Base-by-base conservation (phyloP, 495 filamentous ascomycete species). In the Clavariopsis aquatica region DNA sequence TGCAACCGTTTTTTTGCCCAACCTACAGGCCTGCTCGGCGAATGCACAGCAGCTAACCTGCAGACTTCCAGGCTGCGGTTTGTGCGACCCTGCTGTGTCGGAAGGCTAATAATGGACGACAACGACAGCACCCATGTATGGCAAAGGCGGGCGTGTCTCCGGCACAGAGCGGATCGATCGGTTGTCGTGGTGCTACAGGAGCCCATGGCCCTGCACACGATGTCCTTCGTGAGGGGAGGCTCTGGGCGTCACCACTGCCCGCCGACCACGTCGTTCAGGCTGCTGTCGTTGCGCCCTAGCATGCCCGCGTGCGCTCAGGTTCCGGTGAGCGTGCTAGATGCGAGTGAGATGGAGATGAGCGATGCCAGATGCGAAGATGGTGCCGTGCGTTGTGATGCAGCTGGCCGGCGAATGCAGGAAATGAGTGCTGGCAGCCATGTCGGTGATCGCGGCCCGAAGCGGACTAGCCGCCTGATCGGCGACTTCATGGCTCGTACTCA, bases 211-310 rank as follows among this genome's bases (percentile, higher is more conserved):
- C 8, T 31, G 26, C 38, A 53, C n/a, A 27, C 24, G 26, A 29
- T 5, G 26, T 27, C 51, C 2, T 29, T 53, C 51, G 9, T 31
- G 1, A 13, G 22, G n/a, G 24, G 29, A 8, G 24, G 20, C 34
- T 24, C n/a, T 13, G 27, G n/a, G 31, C 1, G 17, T 45, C 60
- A 56, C 62, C 62, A 65, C 28, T 65, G 62, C 46, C 22, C 17
- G 3, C n/a, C 26, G 27, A 54, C 62, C 62, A 65, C 62, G 62
- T 65, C 51, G 60, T 36, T 54, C 38, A 45, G 22, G 22, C 29
- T 15, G 24, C 23, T 13, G 28, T n/a, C 43, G 17, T 23, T 5
- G 20, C 55, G 24, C 23, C 19, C 23, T 1, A 13, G 2, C 15
- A 20, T 3, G 8, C 19, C 24, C 23, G 28, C 12, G 1, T 20